phyloP scores from a whole-genome alignment of 306 rosid species.

The Macrotyloma uniflorum region DNA sequence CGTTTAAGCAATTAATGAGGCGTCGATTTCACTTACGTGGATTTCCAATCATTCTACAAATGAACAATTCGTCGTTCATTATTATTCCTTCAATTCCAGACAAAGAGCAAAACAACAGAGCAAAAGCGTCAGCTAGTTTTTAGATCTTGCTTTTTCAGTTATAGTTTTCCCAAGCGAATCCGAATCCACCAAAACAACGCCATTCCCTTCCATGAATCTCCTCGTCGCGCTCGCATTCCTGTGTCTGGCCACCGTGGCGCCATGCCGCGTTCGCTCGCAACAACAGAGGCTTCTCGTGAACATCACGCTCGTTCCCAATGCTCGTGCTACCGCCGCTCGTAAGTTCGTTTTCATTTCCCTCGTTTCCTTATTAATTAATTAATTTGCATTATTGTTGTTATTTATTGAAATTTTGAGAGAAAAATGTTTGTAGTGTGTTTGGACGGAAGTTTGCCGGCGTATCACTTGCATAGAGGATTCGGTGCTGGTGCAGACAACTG shows the following conservation, averaged over 20 bases:
- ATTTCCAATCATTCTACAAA: constrained; percentile 32
- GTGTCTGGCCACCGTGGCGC: constrained; percentile 38
- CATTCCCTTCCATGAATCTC: constrained; percentile 27
- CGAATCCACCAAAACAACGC: constrained; percentile 22
- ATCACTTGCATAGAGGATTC: constrained; percentile 78
- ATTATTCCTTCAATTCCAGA: constrained; percentile 1
- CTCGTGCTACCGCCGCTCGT: constrained; percentile 72
- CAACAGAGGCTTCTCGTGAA: constrained; percentile 57
- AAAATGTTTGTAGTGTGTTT: constrained; percentile 62
- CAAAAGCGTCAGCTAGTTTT: not conserved
- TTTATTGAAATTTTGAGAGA: not conserved
- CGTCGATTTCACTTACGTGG: constrained; percentile 30
- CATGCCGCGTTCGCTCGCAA: constrained; percentile 39
- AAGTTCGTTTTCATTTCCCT: constrained; percentile 38
- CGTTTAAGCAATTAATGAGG: constrained; percentile 31
- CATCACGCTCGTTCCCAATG: constrained; percentile 72
- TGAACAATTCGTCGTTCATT: no score
- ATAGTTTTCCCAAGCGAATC: constrained; percentile 3
- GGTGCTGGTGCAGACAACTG: constrained; percentile 82
- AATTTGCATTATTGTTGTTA: not conserved
- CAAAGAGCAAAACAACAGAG: constrained; percentile 23
- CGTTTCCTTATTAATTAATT: not conserved
- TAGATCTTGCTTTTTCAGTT: constrained; percentile 18
- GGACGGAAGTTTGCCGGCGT: constrained; percentile 98
- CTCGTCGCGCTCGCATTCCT: constrained; percentile 37